phyloP scores from a whole-genome alignment of 1,139 yeast species.

The Williopsis jadinii region DNA sequence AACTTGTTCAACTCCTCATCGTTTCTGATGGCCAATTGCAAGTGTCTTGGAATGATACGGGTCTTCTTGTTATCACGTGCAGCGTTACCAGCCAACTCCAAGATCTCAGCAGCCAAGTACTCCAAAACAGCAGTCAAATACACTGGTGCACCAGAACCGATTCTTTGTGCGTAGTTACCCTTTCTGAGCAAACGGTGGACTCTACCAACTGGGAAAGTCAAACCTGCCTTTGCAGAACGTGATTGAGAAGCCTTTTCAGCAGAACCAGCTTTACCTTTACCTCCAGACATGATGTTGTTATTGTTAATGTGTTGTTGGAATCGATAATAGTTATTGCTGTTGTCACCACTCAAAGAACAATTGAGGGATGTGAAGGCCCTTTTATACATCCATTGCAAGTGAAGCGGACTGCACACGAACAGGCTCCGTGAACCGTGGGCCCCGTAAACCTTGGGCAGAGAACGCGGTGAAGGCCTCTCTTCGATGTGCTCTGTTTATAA shows the following conservation, averaged over 20 bases:
- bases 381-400: not conserved
- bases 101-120: slow-evolving; percentile 93
- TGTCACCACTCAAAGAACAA: too few relatives aligned
- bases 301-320: not conserved
- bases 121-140: slow-evolving; percentile 94
- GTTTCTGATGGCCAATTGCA: slow-evolving; percentile 95
- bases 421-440: not conserved
- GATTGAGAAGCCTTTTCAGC: slow-evolving; percentile 92
- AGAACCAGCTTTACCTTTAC: slow-evolving; percentile 97
- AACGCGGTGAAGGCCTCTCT: not conserved
- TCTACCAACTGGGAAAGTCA: slow-evolving; percentile 99
- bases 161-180: slow-evolving; percentile 98
- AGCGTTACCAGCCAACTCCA: slow-evolving; percentile 98
- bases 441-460: not conserved
- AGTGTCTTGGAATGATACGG: slow-evolving; percentile 97
- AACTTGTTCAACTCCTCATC: slow-evolving; percentile 94
- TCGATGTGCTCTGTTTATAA: not conserved
- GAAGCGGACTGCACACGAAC: not conserved
- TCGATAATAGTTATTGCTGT: too few relatives aligned
- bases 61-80: slow-evolving; percentile 97
- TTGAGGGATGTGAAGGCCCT: too few relatives aligned
- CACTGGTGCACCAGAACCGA: slow-evolving; percentile 98
- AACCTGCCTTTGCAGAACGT: slow-evolving; percentile 97
- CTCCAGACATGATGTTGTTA: slow-evolving; percentile 69
- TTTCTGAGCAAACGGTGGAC: slow-evolving; percentile 94